Percentiles rank a stretch among this genome's conserved stretches.
Evolutionary conservation across 805 yeast genomes (phyloP).

Genomic region (Pachysolen tannophilus): DNA sequence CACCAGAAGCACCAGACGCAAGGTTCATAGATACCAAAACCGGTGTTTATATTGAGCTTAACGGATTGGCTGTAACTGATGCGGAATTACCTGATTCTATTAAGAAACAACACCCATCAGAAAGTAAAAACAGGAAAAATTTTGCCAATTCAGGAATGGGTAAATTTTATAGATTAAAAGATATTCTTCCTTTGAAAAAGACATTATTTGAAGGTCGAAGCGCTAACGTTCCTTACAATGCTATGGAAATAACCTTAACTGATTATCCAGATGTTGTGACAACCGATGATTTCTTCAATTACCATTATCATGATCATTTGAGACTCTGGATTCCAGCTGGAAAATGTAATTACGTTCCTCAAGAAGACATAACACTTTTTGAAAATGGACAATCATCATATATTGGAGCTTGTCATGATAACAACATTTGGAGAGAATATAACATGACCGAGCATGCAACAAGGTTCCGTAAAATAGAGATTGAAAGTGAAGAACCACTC

Average conservation of each 20-base stretch:
- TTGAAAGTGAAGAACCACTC: conserved; percentile 10
- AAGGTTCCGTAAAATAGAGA: conserved; percentile 15
- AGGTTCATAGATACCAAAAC: conserved; percentile 54
- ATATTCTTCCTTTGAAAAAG: conserved; percentile 18
- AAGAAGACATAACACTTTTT: conserved; percentile 28
- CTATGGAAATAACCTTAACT: conserved; percentile 14
- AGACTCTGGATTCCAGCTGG: conserved; percentile 28
- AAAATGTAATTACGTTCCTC: conserved; percentile 32
- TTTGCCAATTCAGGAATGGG: conserved; percentile 30
- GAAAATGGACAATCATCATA: conserved; percentile 25
- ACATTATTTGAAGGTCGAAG: conserved; percentile 22
- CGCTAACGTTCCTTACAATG: conserved; percentile 20
- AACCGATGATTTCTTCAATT: conserved; percentile 17
- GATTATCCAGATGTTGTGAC: conserved; percentile 18
- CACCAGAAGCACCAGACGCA: conserved; percentile 39
- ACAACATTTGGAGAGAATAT: conserved; percentile 29
- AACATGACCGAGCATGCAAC: conserved; percentile 24
- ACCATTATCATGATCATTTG: conserved; percentile 25
- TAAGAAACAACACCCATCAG: conserved; percentile 12
- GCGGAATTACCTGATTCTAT: conserved; percentile 13
- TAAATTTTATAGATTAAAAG: conserved; percentile 19
- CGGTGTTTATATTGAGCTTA: conserved; percentile 52
- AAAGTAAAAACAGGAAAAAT: conserved; percentile 13
- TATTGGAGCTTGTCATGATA: conserved; percentile 35
- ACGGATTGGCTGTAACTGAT: conserved; percentile 33